Conservation (phyloP, 805 yeast genomes). For the Torulaspora quercuum region DNA sequence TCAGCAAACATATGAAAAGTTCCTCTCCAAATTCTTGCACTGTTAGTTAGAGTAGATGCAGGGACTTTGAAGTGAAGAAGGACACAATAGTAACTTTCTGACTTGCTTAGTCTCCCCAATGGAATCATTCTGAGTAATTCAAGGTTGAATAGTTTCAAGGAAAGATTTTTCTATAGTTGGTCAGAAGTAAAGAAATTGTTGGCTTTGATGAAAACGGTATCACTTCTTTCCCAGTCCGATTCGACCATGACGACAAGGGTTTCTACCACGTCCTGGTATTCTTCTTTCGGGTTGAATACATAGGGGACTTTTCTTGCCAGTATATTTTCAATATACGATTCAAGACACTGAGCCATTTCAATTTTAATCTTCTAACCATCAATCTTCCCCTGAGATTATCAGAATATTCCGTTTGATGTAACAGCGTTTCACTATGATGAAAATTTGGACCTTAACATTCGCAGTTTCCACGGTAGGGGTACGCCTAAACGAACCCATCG, state of each 20-base stretch:
- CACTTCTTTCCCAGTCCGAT: constrained; percentile 89
- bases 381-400: no score
- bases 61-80: neutral
- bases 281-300: constrained; percentile 16
- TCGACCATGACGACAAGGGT: constrained; percentile 92
- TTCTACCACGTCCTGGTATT: constrained; percentile 38
- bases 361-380: neutral
- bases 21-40: neutral
- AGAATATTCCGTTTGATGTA: constrained; percentile 3
- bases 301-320: constrained; percentile 82
- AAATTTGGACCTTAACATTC: constrained; percentile 71
- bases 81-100: no score
- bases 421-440: constrained; percentile 58
- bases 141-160: constrained; percentile 24
- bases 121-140: constrained; percentile 6
- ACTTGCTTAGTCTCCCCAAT: no score
- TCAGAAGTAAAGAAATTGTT: constrained; percentile 10
- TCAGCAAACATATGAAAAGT: neutral
- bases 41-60: no score
- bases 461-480: constrained; percentile 95
- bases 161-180: constrained; percentile 18
- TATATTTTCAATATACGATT: constrained; percentile 40
- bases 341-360: constrained; percentile 35
- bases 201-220: constrained; percentile 51
- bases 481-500: constrained; percentile 74